Evolutionary conservation across 2,329 filamentous ascomycete genomes (phyloP).

Genomic region (Ceratocystis cubensis): DNA sequence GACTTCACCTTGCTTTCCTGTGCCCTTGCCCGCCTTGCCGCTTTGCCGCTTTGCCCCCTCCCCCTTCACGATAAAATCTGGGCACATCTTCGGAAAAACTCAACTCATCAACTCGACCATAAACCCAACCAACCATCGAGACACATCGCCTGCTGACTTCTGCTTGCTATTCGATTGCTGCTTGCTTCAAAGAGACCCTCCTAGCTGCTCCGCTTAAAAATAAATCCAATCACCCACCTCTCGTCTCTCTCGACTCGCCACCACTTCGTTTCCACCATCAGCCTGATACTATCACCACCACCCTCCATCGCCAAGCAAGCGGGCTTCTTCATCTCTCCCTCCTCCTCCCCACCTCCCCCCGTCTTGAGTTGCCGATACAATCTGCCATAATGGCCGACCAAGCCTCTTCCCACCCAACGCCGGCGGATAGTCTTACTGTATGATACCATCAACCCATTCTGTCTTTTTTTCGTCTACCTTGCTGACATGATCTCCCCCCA

Average conservation of each 20-base stretch:
- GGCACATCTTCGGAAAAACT: slow-evolving; percentile 11
- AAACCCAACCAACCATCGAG: background rate
- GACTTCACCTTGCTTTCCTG: background rate
- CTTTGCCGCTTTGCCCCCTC: background rate
- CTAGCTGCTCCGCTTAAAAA: background rate
- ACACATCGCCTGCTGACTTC: background rate
- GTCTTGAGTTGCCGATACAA: slow-evolving; percentile 21
- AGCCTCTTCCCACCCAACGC: slow-evolving; percentile 23
- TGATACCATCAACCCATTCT: background rate
- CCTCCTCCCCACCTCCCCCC: slow-evolving; percentile 8
- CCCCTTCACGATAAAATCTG: slow-evolving; percentile 7
- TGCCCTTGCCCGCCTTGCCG: background rate
- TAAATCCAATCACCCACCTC: background rate
- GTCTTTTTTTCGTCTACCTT: slow-evolving; percentile 9
- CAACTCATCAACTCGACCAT: background rate
- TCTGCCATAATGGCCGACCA: slow-evolving; percentile 25
- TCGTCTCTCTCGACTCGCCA: background rate
- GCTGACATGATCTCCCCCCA: background rate
- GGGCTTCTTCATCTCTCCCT: background rate
- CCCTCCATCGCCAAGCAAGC: background rate
- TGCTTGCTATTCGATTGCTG: background rate
- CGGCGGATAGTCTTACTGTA: slow-evolving; percentile 20
- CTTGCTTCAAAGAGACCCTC: background rate
- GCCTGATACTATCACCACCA: background rate
- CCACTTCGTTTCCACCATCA: background rate